Evolutionary conservation across 306 rosid species (phyloP), one percentile per base, ranked within the genome.

Genomic region (Begonia fuchsioides): DNA sequence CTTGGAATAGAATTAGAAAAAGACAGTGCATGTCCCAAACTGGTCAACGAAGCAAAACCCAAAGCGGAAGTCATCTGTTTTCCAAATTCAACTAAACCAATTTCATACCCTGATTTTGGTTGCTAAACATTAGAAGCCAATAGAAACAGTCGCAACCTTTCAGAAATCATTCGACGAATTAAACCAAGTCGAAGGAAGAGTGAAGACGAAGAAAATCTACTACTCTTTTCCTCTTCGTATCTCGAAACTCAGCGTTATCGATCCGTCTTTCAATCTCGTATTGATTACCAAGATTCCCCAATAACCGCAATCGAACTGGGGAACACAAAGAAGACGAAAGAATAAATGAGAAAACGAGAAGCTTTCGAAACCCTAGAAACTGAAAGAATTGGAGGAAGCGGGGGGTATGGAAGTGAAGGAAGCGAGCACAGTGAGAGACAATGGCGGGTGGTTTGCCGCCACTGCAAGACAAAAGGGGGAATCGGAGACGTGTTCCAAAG

Each of bases 41-140:
- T 54, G 53, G 76, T 63, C 35, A 66, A 54, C 58, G 79, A 66
- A 54, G 78, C 51, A 55, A 69, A 53, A 49, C 81, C 83, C 40
- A 56, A 75, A 43, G 74, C 75, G 67, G 66, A 76, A 16, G 78
- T 75, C 98, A 90, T 64, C 61, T 58, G 11, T 47, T 14, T 40
- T 12, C 43, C 13, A 3, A 40, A 60, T 56, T 43, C 58, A 54
- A 8, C 50, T 14, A 60, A 32, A 55, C 45, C 26, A 56, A 53
- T 43, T n/a, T 43, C 10, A 5, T 17, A 11, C 56, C 38, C 45
- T 13, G 39, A 10, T 57, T 50, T 55, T 47, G 49, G 59, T 15
- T 58, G 14, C 47, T 46, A 49, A 59, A 51, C 16, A 43, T 40
- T 11, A 45, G 6, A 54, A 41, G 35, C 46, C 58, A 15, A n/a